Conservation (phyloP, 352 stramenopile species). For the Phytophthora crassamura region DNA sequence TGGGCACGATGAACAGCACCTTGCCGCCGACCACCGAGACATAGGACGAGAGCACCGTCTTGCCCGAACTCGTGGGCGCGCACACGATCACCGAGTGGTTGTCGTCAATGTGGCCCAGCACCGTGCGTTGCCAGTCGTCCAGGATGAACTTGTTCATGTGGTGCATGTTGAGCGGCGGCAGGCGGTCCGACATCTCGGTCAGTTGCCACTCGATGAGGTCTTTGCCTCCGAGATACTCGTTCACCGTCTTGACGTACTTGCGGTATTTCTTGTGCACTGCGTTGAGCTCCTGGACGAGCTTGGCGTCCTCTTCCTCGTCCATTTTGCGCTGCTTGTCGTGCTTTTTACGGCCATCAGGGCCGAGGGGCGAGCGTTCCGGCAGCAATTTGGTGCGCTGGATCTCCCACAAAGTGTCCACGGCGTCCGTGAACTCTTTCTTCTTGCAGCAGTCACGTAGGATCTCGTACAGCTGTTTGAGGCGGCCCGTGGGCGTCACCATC, state of each 20-base stretch:
- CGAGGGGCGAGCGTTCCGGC: conserved; percentile 44
- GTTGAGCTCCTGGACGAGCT: conserved; percentile 67
- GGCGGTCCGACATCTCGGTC: conserved; percentile 86
- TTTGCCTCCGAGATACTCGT: conserved; percentile 70
- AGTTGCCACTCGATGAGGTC: conserved; percentile 89
- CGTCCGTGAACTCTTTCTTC: conserved; percentile 88
- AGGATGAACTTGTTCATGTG: conserved; percentile 95
- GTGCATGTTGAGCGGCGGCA: conserved; percentile 90
- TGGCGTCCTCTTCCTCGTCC: conserved; percentile 79
- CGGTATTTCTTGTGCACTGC: conserved; percentile 89
- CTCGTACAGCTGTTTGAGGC: conserved; percentile 87
- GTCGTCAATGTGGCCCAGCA: conserved; percentile 95
- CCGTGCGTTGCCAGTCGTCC: conserved; percentile 97
- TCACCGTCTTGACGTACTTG: conserved; percentile 85
- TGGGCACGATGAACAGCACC: conserved; percentile 93
- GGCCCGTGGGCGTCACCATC: conserved; percentile 83
- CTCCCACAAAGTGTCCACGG: conserved; percentile 88
- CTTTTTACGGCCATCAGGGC: conserved; percentile 62
- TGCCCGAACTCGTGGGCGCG: conserved; percentile 97
- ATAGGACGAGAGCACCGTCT: conserved; percentile 94
- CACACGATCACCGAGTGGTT: conserved; percentile 97
- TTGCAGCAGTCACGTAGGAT: conserved; percentile 85
- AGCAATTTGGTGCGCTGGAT: conserved; percentile 82
- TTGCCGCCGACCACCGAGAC: conserved; percentile 83
- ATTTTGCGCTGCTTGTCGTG: conserved; percentile 77